Percentiles rank a stretch among this genome's conserved stretches.
Evolutionary conservation across 2,329 filamentous ascomycete genomes (phyloP).

Genomic region (Penicillium freii): DNA sequence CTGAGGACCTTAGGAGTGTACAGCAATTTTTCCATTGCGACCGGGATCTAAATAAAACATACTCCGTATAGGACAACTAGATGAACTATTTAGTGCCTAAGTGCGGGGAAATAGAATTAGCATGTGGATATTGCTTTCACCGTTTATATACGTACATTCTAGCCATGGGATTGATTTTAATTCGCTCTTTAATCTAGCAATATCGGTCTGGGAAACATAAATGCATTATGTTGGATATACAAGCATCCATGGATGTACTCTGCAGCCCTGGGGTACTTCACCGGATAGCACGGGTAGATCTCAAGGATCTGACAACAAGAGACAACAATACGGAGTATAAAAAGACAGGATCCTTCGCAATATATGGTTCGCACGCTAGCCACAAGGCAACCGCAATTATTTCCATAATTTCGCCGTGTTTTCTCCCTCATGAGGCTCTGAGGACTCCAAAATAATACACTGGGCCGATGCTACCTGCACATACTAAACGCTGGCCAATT

Average conservation of each 20-base stretch:
- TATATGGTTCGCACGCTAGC: slow-evolving; percentile 1
- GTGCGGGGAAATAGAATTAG: background rate
- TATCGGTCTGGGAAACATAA: background rate
- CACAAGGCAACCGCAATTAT: slow-evolving; percentile 1
- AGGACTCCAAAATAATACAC: background rate
- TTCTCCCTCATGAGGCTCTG: slow-evolving; percentile 1
- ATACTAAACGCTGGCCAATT: background rate
- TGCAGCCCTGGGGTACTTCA: background rate
- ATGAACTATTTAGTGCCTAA: background rate
- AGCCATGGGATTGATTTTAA: background rate
- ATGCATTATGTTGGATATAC: background rate
- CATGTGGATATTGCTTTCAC: background rate
- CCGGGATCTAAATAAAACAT: background rate
- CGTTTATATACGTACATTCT: background rate
- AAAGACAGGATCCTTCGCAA: background rate
- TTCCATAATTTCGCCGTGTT: background rate
- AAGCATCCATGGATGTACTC: background rate
- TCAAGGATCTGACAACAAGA: background rate
- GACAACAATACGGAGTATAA: background rate
- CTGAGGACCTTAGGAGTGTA: background rate
- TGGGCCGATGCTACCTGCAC: background rate
- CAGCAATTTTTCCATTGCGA: background rate
- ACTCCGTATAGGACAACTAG: too few species aligned
- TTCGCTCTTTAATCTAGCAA: background rate
- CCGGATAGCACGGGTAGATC: background rate